Evolutionary conservation across 148 eudicot genomes (phyloP).

Genomic region (Cornus kousa): DNA sequence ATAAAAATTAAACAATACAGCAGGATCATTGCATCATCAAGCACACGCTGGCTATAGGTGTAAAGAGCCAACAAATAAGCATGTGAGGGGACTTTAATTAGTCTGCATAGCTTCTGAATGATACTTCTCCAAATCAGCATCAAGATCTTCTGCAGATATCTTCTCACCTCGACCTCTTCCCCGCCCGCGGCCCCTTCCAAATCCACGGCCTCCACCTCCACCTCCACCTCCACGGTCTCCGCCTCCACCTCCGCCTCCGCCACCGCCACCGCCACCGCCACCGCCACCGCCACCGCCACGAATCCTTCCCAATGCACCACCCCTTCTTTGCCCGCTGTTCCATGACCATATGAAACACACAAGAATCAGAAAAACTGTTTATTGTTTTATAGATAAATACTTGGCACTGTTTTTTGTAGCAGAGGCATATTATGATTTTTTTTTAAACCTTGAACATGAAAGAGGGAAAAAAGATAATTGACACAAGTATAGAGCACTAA

Average conservation of each 20-base stretch:
- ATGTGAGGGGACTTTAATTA: constrained; percentile 20
- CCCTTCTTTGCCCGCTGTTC: constrained; percentile 64
- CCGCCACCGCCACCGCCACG: constrained; percentile 39
- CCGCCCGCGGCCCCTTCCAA: constrained; percentile 58
- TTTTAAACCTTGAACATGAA: not conserved
- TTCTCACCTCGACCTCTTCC: constrained; percentile 70
- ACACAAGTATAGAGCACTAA: not conserved
- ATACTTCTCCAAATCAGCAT: constrained; percentile 92
- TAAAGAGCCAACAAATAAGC: constrained; percentile 17
- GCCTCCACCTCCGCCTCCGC: not conserved
- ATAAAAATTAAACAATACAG: constrained; percentile 22
- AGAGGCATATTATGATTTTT: not conserved
- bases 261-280: not conserved
- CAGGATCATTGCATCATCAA: constrained; percentile 22
- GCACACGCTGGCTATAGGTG: constrained; percentile 18
- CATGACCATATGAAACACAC: not conserved
- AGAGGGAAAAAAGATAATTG: not conserved
- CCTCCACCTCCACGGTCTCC: not conserved
- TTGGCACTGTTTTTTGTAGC: not conserved
- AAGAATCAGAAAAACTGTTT: not conserved
- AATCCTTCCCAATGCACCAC: constrained; percentile 51
- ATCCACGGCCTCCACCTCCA: constrained; percentile 46
- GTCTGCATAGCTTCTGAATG: constrained; percentile 70
- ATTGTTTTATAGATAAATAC: not conserved
- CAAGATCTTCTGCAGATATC: constrained; percentile 81